phyloP scores from a whole-genome alignment of 331 rosid genomes.

The Stylosanthes scabra region DNA sequence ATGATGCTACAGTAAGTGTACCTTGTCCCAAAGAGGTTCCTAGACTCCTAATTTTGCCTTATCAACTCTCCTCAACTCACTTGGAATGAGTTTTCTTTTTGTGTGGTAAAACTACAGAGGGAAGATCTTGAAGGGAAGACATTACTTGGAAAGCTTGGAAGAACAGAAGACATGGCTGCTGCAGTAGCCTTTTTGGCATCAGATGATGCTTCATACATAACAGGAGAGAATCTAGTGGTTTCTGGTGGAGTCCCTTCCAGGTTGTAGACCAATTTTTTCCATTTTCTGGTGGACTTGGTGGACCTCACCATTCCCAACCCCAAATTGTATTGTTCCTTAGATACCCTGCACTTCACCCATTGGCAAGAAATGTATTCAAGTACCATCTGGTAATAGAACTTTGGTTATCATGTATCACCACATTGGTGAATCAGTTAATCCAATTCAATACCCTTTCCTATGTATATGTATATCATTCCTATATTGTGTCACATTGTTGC shows the following conservation, averaged over 20 bases:
- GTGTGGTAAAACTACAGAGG: slow-evolving; percentile 46
- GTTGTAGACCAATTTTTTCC: slow-evolving; percentile 47
- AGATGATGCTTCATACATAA: slow-evolving; percentile 80
- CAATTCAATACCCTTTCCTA: not conserved
- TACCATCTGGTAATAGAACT: not conserved
- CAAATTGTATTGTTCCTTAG: not conserved
- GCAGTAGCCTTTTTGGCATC: slow-evolving; percentile 80
- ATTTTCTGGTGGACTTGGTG: not conserved
- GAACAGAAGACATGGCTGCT: slow-evolving; percentile 76
- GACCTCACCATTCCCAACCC: not conserved
- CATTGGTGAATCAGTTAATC: not conserved
- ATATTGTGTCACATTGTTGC: not conserved
- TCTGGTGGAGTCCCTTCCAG: slow-evolving; percentile 80
- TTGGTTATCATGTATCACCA: not conserved
- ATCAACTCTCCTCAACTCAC: not conserved
- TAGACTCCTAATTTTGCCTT: not conserved
- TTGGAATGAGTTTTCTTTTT: not conserved
- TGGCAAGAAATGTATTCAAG: not conserved
- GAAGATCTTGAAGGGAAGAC: slow-evolving; percentile 54
- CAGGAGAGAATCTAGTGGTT: slow-evolving; percentile 83
- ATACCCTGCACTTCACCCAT: not conserved
- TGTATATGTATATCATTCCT: not conserved
- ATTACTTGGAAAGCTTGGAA: slow-evolving; percentile 66
- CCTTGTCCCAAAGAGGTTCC: slow-evolving; percentile 10
- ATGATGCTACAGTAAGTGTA: slow-evolving; percentile 52